Evolutionary conservation across 2,329 filamentous ascomycete genomes (phyloP), one percentile per base, ranked within the genome.

Genomic region (Talaromyces sp.): DNA sequence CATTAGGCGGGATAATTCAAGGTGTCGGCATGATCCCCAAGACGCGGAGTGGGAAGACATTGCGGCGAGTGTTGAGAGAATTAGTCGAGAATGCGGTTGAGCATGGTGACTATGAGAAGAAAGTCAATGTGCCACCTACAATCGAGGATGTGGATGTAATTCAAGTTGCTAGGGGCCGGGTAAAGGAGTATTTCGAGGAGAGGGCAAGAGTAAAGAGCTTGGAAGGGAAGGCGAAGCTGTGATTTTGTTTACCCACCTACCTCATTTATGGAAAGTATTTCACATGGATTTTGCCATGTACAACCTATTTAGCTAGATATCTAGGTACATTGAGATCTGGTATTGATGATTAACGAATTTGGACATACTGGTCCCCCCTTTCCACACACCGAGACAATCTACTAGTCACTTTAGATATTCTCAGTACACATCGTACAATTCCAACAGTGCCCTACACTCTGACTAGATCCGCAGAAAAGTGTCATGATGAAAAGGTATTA

Each of bases 41-140:
- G 81, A 97, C 94, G 16, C 81, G 93, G 33, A 92, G 89, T n/a
- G 94, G 94, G 33, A 98, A 97, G 84, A 97, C 92, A 4, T 78
- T 97, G 66, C 84, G 93, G 3, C 83, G 93, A 27, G 92, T 96
- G 37, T 79, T 97, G 75, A 84, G 91, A 37, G 91, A 96, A 79
- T 79, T 97, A 69, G 80, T 96, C 16, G 93, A 97, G 80, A 92
- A 96, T 73, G 92, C 87, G 0, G 64, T 58, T 2, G 87, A 89
- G 5, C 85, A 89, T 66, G 89, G 89, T 70, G 88, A 89, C 16
- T 90, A 90, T 70, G 88, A 89, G 16, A 90, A 87, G 74, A 81
- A 86, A 57, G 89, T 97, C 1, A 83, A 83, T 67, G 86, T 94
- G 54, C 93, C 93, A 9, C 90, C 90, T 31, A 97, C 93, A 3